Evolutionary conservation across 768 basidiomycete genomes (phyloP).

Genomic region (Termitomyces sp.): DNA sequence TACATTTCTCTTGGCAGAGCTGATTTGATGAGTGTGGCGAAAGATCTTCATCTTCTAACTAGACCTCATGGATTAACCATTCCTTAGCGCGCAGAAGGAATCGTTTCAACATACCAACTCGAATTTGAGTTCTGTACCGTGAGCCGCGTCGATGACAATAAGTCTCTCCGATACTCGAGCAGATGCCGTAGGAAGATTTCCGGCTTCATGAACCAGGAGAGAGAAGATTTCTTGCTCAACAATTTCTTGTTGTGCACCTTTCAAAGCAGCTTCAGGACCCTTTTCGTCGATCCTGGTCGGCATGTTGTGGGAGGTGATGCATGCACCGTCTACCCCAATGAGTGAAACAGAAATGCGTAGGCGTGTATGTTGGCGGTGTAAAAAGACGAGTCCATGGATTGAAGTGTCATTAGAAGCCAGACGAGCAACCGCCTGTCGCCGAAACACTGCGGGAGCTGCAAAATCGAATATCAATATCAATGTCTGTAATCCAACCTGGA

Average conservation of each 20-base stretch:
- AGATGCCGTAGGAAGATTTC: conserved; percentile 66
- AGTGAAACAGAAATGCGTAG: conserved; percentile 53
- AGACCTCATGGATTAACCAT: neutral
- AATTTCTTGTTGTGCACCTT: conserved; percentile 61
- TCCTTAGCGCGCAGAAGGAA: neutral
- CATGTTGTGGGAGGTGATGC: conserved; percentile 31
- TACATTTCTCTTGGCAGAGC: conserved; percentile 38
- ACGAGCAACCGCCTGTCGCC: conserved; percentile 65
- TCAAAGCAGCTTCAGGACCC: conserved; percentile 47
- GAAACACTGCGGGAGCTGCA: conserved; percentile 60
- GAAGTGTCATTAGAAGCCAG: conserved; percentile 46
- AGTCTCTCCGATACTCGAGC: conserved; percentile 75
- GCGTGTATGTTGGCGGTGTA: conserved; percentile 57
- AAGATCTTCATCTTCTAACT: conserved; percentile 29
- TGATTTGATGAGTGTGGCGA: conserved; percentile 11
- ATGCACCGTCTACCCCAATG: conserved; percentile 25
- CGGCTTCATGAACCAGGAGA: conserved; percentile 70
- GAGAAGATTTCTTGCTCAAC: conserved; percentile 81
- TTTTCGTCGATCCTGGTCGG: conserved; percentile 22
- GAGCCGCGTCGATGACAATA: conserved; percentile 73
- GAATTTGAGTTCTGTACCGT: conserved; percentile 61
- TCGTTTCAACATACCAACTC: conserved; percentile 50
- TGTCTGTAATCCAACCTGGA: neutral
- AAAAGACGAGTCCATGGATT: conserved; percentile 47
- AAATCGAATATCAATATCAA: neutral